Evolutionary conservation across 345 rosid genomes (phyloP), one percentile per base, ranked within the genome.

Genomic region (Corchorus capsularis): DNA sequence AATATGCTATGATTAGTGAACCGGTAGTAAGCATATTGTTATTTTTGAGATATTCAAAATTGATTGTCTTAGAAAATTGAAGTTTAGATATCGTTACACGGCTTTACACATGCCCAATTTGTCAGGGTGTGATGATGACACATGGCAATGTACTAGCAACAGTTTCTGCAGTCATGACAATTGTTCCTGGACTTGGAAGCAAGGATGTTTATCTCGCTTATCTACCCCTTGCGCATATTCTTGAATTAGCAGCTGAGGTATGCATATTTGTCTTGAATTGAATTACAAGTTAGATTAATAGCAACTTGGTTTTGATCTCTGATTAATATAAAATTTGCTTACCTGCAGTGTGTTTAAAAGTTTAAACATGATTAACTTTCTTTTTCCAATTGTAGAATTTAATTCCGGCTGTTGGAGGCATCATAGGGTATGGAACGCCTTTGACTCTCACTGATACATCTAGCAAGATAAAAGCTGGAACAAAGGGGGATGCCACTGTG

Each of bases 81-180:
- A 61, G 61, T 60, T 62, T 82, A 39, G 35, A 6, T 15, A 61
- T 16, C 55, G 12, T 69, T 27, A 34, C 73, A 53, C 53, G 46
- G 22, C 60, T 69, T 57, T 22, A 27, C 49, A 14, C 35, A 9
- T 78, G 52, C 52, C 52, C 11, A 74, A 72, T 74, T 82, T 63
- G 47, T 80, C 83, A 93, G 98, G 99, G 99, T 79, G 99, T 96
- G 63, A 92, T 94, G 97, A 96, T 96, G 99, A 92, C 99, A 43
- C 98, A 96, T 79, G 90, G 86, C 69, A 96, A 96, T 86, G 92
- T 94, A 78, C 90, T 96, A 73, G 97, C 99, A 59, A 90, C 93
- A 34, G 95, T 92, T 83, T 92, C 97, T 80, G 92, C 97, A 35
- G 97, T 92, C 71, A 86, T 90, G 98, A 90, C 94, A 41, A 89